Conservation (phyloP, 495 filamentous ascomycete genomes). For the Lentithecium fluviatile region DNA sequence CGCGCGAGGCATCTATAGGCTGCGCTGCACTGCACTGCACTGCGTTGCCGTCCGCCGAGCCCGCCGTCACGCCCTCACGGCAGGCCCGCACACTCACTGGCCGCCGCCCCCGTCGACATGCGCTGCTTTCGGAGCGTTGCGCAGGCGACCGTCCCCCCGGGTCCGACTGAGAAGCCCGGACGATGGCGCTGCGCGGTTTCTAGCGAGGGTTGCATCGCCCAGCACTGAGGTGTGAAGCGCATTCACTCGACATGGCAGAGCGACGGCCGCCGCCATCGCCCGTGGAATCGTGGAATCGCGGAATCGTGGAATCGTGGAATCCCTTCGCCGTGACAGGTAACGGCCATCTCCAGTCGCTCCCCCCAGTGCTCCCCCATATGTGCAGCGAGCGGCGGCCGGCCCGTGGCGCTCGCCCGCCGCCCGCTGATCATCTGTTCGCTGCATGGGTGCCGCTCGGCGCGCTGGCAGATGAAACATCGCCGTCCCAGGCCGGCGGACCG, state of each 20-base stretch:
- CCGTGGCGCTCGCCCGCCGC: constrained; percentile 1
- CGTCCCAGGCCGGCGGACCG: constrained; percentile 26
- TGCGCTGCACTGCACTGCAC: neutral
- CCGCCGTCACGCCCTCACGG: constrained; percentile 1
- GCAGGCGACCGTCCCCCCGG: constrained; percentile 29
- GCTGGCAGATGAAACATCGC: constrained; percentile 36
- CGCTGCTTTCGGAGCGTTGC: constrained; percentile 31
- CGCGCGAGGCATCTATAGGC: no score
- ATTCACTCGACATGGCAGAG: no score
- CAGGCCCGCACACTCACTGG: no score
- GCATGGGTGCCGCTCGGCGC: constrained; percentile 32
- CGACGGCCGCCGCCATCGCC: no score
- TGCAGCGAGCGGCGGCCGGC: no score
- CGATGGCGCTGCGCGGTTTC: constrained; percentile 30
- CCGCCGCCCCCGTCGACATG: neutral
- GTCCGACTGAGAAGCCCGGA: constrained; percentile 27
- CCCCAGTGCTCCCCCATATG: no score
- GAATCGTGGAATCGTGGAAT: no score
- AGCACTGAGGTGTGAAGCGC: no score
- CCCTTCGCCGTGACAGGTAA: no score
- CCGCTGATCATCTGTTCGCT: constrained; percentile 34
- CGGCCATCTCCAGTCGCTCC: no score
- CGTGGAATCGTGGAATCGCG: no score
- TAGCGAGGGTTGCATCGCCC: constrained; percentile 30
- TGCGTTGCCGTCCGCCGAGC: neutral